Percentiles rank a stretch among this genome's conserved stretches.
phyloP scores from a whole-genome alignment of 495 filamentous ascomycete species.

The Viridothelium virens region DNA sequence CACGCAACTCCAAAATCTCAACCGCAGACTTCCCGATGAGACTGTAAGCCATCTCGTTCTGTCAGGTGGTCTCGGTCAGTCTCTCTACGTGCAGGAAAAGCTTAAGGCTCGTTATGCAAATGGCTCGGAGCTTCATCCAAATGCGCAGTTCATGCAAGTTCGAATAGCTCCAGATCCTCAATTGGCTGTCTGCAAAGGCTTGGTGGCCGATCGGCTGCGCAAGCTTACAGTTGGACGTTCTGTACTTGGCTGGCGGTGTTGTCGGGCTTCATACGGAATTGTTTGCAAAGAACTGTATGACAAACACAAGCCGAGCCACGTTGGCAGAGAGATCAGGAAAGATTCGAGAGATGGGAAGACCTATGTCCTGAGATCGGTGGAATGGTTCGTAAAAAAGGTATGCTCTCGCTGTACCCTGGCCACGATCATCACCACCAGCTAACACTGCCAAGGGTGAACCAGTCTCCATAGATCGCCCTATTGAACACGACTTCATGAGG shows the following conservation, averaged over 20 bases:
- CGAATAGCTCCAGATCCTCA: conserved; percentile 36
- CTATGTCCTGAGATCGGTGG: conserved; percentile 29
- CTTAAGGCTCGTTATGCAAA: conserved; percentile 26
- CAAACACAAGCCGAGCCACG: conserved; percentile 27
- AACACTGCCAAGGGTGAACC: conserved; percentile 31
- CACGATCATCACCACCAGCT: conserved; percentile 6
- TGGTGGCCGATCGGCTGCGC: conserved; percentile 32
- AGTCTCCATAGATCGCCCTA: conserved; percentile 33
- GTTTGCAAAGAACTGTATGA: conserved; percentile 32
- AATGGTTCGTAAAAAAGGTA: conserved; percentile 33
- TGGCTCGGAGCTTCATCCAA: conserved; percentile 16
- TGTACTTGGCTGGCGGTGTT: conserved; percentile 32
- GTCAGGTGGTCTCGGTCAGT: conserved; percentile 59
- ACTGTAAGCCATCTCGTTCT: conserved; percentile 50
- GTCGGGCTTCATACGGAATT: conserved; percentile 30
- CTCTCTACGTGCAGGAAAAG: conserved; percentile 46
- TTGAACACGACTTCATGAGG: conserved; percentile 35
- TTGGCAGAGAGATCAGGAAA: conserved; percentile 19
- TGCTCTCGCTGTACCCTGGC: neutral
- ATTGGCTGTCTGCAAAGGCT: conserved; percentile 37
- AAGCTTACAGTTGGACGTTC: conserved; percentile 27
- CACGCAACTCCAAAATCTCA: conserved; percentile 47
- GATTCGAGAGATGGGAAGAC: conserved; percentile 29
- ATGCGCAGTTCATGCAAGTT: conserved; percentile 28
- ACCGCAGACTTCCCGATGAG: conserved; percentile 38